These are phyloP conservation scores for Chrysochromulina tobinii DNA, from an alignment of 78 protist genomes.

Conservation along the genomic window DNA sequence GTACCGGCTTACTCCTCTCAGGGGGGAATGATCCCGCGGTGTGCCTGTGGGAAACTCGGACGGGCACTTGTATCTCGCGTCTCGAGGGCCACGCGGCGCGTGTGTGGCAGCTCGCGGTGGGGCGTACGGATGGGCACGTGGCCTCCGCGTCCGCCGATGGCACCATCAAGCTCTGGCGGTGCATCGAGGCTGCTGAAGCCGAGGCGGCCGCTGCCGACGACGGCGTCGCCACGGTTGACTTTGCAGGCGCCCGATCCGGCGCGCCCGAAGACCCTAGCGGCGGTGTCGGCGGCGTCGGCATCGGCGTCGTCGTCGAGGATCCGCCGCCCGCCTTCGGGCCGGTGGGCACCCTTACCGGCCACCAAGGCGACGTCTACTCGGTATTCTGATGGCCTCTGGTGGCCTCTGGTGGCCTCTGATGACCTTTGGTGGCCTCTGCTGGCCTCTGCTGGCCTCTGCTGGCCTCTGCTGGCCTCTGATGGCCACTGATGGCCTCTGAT, in stretches of 20 bases:
- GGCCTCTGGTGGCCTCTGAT: too few species aligned
- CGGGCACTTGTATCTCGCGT: too few species aligned
- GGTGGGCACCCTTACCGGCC: not conserved
- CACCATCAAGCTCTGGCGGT: not conserved
- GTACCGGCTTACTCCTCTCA: slow-evolving; percentile 18
- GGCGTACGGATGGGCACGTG: not conserved
- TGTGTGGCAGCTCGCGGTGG: not conserved
- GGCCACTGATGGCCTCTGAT: too few species aligned
- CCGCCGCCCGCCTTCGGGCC: too few species aligned
- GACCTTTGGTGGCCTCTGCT: too few species aligned
- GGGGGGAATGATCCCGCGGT: slow-evolving; percentile 68
- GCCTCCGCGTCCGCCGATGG: not conserved
- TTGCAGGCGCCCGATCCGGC: too few species aligned
- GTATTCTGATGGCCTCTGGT: not conserved
- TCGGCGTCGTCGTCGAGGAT: too few species aligned
- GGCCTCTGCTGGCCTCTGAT: too few species aligned
- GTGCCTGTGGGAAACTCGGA: not conserved
- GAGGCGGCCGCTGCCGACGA: not conserved
- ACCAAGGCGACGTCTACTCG: not conserved
- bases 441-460: too few species aligned
- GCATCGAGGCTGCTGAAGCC: too few species aligned
- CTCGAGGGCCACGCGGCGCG: slow-evolving; percentile 3
- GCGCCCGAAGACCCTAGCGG: too few species aligned
- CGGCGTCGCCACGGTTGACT: not conserved
- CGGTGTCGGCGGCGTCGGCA: too few species aligned